Conservation (phyloP, 805 yeast species). For the Metahyphopichia silvanorum region DNA sequence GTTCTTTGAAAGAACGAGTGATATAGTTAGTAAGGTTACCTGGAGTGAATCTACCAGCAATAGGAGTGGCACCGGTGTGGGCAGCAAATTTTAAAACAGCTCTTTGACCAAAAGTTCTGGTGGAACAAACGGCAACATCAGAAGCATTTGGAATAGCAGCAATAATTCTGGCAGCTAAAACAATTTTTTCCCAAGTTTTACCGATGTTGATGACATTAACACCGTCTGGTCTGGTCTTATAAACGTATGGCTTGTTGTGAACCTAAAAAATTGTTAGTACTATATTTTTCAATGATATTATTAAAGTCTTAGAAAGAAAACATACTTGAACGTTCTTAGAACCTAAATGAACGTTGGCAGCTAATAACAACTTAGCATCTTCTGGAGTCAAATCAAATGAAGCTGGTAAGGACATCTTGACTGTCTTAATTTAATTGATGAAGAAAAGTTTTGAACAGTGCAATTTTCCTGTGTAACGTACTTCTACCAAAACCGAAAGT, state of each 20-base stretch:
- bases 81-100: constrained; percentile 99
- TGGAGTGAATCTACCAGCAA: constrained; percentile 99
- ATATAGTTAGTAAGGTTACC: constrained; percentile 99
- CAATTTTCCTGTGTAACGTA: too few species aligned
- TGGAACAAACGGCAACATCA: constrained; percentile 97
- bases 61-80: constrained; percentile 99
- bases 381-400: constrained; percentile 91
- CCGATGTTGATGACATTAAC: constrained; percentile 97
- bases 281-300: background rate
- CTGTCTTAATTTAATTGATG: constrained; percentile 2
- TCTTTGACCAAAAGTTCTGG: constrained; percentile 99
- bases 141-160: constrained; percentile 99
- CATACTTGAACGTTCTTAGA: constrained; percentile 99
- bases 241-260: constrained; percentile 95
- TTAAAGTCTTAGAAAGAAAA: constrained; percentile 12
- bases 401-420: constrained; percentile 77
- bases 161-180: constrained; percentile 98
- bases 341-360: constrained; percentile 99
- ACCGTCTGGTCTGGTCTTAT: constrained; percentile 99
- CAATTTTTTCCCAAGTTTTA: constrained; percentile 99
- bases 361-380: constrained; percentile 98
- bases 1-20: constrained; percentile 99
- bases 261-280: constrained; percentile 51
- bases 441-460: too few species aligned
- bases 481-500: too few species aligned